Percentiles rank a stretch among this genome's conserved stretches.
phyloP scores from a whole-genome alignment of 495 filamentous ascomycete genomes.

The Bryoglossum gracile region DNA sequence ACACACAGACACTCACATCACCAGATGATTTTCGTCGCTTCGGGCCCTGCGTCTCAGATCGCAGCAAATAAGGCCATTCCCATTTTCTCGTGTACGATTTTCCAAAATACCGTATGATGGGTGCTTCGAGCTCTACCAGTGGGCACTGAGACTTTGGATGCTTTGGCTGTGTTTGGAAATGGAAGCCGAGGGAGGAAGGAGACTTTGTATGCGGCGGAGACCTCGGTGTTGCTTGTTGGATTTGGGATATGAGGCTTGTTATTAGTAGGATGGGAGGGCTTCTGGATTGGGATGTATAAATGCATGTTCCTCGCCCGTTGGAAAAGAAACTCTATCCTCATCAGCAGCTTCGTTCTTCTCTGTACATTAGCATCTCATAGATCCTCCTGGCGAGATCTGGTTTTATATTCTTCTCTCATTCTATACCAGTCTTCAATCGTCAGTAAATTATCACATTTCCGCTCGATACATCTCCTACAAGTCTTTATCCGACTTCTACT shows the following conservation, averaged over 20 bases:
- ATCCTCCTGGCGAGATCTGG: slow-evolving; percentile 15
- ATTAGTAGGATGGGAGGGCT: too few relatives aligned
- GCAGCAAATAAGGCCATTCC: slow-evolving; percentile 9
- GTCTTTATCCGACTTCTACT: neutral
- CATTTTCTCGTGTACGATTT: neutral
- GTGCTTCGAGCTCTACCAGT: too few relatives aligned
- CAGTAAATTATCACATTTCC: slow-evolving; percentile 4
- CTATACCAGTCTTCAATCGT: neutral
- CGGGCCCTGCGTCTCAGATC: slow-evolving; percentile 4
- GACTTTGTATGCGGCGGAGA: too few relatives aligned
- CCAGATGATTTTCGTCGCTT: slow-evolving; percentile 16
- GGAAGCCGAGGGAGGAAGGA: too few relatives aligned
- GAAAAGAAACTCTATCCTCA: slow-evolving; percentile 1
- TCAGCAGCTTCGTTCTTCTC: neutral
- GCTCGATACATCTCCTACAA: slow-evolving; percentile 1
- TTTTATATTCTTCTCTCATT: neutral
- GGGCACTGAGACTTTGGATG: slow-evolving; percentile 7
- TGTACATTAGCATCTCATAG: neutral
- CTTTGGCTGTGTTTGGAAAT: slow-evolving; percentile 4
- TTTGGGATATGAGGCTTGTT: too few relatives aligned
- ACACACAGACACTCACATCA: slow-evolving; percentile 4
- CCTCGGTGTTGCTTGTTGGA: too few relatives aligned
- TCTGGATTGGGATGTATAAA: slow-evolving; percentile 4
- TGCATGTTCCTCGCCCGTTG: neutral
- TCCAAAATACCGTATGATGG: neutral